Conservation (phyloP, 73 alveolate species). For the Durusdinium trenchii region DNA sequence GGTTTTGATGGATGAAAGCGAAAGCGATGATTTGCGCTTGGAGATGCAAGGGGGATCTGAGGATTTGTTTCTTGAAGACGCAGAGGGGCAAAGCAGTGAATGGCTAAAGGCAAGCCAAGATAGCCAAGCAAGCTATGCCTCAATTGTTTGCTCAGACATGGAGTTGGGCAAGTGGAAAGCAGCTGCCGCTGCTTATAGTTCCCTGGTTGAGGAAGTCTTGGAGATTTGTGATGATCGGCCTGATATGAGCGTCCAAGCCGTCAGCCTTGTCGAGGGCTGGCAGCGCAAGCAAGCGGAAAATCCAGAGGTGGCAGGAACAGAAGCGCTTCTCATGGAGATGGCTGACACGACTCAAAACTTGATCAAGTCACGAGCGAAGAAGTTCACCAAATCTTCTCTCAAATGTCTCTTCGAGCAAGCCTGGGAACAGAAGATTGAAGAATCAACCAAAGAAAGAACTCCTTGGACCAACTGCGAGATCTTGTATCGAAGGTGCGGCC, state of each 20-base stretch:
- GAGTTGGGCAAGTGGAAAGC: not conserved
- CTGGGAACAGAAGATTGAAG: constrained; percentile 37
- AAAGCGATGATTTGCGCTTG: not conserved
- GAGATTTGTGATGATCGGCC: constrained; percentile 23
- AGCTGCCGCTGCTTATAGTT: constrained; percentile 31
- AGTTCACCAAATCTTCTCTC: constrained; percentile 17
- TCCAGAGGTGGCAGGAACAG: constrained; percentile 5
- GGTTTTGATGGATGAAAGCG: not conserved
- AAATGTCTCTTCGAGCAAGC: constrained; percentile 18
- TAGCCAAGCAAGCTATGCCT: not conserved
- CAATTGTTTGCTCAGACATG: not conserved
- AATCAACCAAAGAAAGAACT: not conserved
- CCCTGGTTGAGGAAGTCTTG: constrained; percentile 37
- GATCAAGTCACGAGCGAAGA: constrained; percentile 1
- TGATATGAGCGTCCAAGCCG: constrained; percentile 7
- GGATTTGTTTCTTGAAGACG: constrained; percentile 12
- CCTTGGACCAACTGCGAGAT: constrained; percentile 73
- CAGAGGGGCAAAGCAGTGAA: constrained; percentile 39
- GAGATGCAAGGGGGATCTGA: not conserved
- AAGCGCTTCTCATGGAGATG: not conserved
- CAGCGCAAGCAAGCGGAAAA: constrained; percentile 18
- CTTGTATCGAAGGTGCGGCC: constrained; percentile 33
- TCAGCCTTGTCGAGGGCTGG: constrained; percentile 16
- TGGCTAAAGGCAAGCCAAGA: constrained; percentile 31
- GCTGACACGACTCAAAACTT: constrained; percentile 23